A percentile compares a stretch with the other conserved stretches of the same genome.
These are phyloP conservation scores for Trichophyton equinum DNA, from an alignment of 2,329 filamentous ascomycete species.

Conservation along the genomic window DNA sequence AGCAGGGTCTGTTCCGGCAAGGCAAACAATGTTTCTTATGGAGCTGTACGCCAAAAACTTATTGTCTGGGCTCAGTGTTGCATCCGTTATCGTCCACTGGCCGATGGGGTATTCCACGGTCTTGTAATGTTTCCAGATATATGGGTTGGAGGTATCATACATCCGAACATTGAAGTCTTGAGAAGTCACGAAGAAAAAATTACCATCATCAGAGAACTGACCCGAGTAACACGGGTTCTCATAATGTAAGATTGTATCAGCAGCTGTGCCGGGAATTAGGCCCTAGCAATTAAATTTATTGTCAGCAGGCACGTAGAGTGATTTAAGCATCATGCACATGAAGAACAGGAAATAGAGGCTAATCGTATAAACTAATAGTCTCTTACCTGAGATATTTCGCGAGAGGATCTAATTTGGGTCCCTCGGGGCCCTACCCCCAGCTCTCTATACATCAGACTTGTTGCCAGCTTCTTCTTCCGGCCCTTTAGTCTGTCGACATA, in stretches of 20 bases:
- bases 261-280: constrained; percentile 62
- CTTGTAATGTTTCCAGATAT: constrained; percentile 93
- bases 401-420: constrained; percentile 48
- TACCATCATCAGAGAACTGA: constrained; percentile 92
- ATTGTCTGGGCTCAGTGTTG: constrained; percentile 81
- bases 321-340: too few relatives aligned
- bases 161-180: constrained; percentile 91
- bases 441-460: constrained; percentile 67
- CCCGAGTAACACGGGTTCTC: constrained; percentile 81
- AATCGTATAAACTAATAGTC: not conserved
- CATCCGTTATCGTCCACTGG: constrained; percentile 93
- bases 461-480: constrained; percentile 49
- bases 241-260: constrained; percentile 82
- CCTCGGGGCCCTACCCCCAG: constrained; percentile 54
- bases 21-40: constrained; percentile 68
- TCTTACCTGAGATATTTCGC: constrained; percentile 55
- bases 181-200: constrained; percentile 87
- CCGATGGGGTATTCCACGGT: constrained; percentile 74
- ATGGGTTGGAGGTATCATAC: constrained; percentile 95
- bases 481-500: constrained; percentile 39
- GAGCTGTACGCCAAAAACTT: constrained; percentile 84
- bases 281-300: constrained; percentile 33
- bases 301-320: not conserved
- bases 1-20: constrained; percentile 75
- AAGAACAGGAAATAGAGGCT: not conserved